These are phyloP conservation scores for Mollisiaceae sp. DNA, from an alignment of 2,329 filamentous ascomycete genomes.

Conservation along the genomic window DNA sequence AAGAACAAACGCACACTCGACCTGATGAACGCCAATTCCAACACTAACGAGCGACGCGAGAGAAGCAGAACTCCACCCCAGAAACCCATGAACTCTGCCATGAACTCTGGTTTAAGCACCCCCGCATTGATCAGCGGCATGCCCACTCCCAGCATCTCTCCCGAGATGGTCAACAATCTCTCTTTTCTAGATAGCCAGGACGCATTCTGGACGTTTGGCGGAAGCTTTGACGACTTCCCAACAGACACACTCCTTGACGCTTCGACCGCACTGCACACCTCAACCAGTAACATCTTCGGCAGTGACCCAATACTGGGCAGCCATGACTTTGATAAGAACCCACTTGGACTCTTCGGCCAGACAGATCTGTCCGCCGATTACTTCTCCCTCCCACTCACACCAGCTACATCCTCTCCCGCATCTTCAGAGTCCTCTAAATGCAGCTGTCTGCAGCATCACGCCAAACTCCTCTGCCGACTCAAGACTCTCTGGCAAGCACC, in stretches of 20 bases:
- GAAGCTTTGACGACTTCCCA: neutral
- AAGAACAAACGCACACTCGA: conserved; percentile 2
- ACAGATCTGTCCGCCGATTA: neutral
- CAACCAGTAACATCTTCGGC: neutral
- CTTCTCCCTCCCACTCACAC: neutral
- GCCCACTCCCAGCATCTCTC: neutral
- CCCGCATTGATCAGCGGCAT: neutral
- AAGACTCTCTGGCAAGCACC: neutral
- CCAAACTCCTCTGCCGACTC: neutral
- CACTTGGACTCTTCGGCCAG: neutral
- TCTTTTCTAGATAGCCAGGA: neutral
- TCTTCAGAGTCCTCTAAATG: neutral
- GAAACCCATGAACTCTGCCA: neutral
- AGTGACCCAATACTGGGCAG: neutral
- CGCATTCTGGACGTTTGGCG: neutral
- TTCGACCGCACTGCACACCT: neutral
- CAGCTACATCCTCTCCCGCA: neutral
- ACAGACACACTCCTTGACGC: neutral
- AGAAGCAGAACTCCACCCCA: neutral
- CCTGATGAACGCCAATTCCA: neutral
- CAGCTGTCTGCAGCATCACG: neutral
- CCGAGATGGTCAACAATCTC: conserved; percentile 6
- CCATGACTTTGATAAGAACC: conserved; percentile 8
- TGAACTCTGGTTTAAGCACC: neutral
- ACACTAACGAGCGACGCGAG: neutral